Percentiles rank a stretch among this genome's conserved stretches.
Conservation (phyloP, 1,139 yeast genomes). For the Scheffersomyces illinoinensis region DNA sequence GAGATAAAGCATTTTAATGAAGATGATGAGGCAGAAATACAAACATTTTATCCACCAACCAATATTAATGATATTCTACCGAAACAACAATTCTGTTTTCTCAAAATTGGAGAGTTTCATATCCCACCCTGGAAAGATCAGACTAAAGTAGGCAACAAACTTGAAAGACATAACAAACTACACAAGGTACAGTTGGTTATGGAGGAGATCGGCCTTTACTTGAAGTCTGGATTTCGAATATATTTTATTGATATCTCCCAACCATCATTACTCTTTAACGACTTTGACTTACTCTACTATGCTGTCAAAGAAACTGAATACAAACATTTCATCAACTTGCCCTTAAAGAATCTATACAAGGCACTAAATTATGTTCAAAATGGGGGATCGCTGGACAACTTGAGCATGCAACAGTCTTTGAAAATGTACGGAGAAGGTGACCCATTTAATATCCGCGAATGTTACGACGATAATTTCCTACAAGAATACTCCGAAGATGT, state of each 20-base stretch:
- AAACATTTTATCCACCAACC: constrained; percentile 56
- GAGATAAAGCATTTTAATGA: constrained; percentile 36
- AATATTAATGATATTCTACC: constrained; percentile 61
- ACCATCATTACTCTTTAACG: constrained; percentile 45
- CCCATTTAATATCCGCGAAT: constrained; percentile 23
- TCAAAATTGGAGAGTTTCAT: constrained; percentile 54
- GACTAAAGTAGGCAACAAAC: constrained; percentile 1
- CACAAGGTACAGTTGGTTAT: constrained; percentile 46
- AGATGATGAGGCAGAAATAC: constrained; percentile 20
- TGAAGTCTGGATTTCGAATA: constrained; percentile 58
- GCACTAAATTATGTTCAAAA: constrained; percentile 41
- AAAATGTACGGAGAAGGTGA: constrained; percentile 31
- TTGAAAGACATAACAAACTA: constrained; percentile 23
- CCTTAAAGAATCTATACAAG: constrained; percentile 44
- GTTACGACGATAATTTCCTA: constrained; percentile 25
- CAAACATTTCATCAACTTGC: constrained; percentile 42
- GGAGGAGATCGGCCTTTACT: constrained; percentile 60
- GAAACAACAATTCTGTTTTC: constrained; percentile 48
- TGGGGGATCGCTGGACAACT: constrained; percentile 22
- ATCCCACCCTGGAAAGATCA: constrained; percentile 15
- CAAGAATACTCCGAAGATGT: constrained; percentile 1
- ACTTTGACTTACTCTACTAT: constrained; percentile 44
- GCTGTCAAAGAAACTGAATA: constrained; percentile 44
- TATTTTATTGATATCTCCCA: constrained; percentile 57
- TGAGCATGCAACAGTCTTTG: constrained; percentile 11